These are phyloP conservation scores for Sclerotinia nivalis DNA, from an alignment of 2,329 filamentous ascomycete genomes.

Conservation along the genomic window DNA sequence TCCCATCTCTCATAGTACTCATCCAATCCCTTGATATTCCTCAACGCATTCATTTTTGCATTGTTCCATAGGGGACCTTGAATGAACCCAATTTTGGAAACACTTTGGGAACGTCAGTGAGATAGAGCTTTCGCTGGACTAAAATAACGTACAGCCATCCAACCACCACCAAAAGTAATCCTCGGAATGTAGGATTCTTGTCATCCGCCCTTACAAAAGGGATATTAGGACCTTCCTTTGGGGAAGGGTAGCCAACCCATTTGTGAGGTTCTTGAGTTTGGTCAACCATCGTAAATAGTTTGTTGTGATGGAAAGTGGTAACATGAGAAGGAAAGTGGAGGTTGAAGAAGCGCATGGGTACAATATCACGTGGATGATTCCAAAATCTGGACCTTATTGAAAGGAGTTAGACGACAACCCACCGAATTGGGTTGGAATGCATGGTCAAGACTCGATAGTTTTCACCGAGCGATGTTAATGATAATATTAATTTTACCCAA, in stretches of 20 bases:
- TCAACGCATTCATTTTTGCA: conserved; percentile 56
- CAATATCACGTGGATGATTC: background rate
- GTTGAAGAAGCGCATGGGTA: background rate
- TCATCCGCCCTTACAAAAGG: conserved; percentile 52
- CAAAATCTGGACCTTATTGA: background rate
- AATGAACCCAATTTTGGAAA: conserved; percentile 60
- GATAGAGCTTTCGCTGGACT: background rate
- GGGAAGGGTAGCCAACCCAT: conserved; percentile 34
- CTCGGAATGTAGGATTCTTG: conserved; percentile 70
- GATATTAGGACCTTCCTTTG: conserved; percentile 37
- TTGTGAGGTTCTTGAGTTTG: background rate
- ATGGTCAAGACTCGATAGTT: background rate
- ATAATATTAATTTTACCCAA: background rate
- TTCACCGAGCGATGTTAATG: background rate
- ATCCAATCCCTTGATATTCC: conserved; percentile 50
- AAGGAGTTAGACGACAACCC: background rate
- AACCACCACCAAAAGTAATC: conserved; percentile 61
- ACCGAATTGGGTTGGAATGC: background rate
- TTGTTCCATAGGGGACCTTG: conserved; percentile 70
- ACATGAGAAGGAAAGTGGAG: conserved; percentile 7
- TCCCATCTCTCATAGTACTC: conserved; percentile 50
- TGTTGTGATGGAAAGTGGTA: background rate
- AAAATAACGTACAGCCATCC: conserved; percentile 56
- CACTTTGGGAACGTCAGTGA: conserved; percentile 38
- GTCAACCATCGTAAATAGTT: conserved; percentile 6